Conservation (phyloP, 208 protist genomes). For the Leishmania amazonensis region DNA sequence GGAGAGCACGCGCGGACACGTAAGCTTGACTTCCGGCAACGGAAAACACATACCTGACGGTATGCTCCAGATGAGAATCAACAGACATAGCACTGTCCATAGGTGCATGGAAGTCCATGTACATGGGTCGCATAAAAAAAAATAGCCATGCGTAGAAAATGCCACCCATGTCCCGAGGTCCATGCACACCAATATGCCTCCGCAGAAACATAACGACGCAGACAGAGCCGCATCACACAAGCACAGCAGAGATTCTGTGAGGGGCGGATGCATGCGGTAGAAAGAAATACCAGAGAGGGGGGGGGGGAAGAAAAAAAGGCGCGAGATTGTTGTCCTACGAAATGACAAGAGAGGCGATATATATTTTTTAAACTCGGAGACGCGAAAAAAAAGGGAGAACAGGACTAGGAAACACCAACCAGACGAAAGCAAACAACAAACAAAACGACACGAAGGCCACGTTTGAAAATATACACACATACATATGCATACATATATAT, state of each 20-base stretch:
- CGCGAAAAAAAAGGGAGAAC: neutral
- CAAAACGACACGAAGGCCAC: neutral
- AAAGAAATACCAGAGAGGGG: neutral
- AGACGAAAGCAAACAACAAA: neutral
- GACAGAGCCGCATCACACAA: too few species aligned
- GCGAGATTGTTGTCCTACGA: neutral
- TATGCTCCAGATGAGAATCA: neutral
- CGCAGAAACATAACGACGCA: too few species aligned
- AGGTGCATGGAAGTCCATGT: neutral
- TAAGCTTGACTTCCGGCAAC: neutral
- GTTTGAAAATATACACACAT: neutral
- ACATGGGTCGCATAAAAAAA: neutral
- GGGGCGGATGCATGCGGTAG: neutral
- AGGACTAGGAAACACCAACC: neutral
- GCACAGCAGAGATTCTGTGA: neutral
- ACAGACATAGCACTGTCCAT: neutral
- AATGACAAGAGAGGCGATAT: neutral
- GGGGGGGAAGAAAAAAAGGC: neutral
- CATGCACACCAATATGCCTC: neutral
- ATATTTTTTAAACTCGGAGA: neutral
- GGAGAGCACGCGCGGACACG: neutral
- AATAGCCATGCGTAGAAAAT: neutral
- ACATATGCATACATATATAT: neutral
- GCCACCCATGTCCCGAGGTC: neutral
- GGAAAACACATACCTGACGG: neutral